phyloP scores from a whole-genome alignment of 2,329 filamentous ascomycete genomes.

The Cladosporium phlei region DNA sequence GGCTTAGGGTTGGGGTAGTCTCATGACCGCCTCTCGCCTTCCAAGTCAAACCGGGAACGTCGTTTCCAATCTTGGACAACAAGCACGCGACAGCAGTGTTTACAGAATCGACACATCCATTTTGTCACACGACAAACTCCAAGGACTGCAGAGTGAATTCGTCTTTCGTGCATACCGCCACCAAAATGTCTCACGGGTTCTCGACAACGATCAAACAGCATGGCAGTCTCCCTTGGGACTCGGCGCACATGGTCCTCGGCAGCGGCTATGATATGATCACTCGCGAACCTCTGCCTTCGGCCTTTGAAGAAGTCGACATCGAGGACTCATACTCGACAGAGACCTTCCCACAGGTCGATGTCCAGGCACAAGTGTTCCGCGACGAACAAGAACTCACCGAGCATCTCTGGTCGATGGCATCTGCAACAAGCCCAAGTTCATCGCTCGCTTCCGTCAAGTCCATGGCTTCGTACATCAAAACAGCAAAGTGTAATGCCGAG shows the following conservation, averaged over 20 bases:
- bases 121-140: too few species aligned
- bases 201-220: constrained; percentile 3
- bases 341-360: constrained; percentile 3
- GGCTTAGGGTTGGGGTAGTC: too few species aligned
- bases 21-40: too few species aligned
- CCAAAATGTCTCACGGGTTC: not conserved
- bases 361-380: constrained; percentile 2
- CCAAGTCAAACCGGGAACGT: too few species aligned
- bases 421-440: not conserved
- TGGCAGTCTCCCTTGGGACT: constrained; percentile 6
- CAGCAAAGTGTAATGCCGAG: not conserved
- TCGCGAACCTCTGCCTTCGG: constrained; percentile 1
- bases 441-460: not conserved
- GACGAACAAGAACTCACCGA: not conserved
- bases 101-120: too few species aligned
- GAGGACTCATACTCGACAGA: constrained; percentile 7
- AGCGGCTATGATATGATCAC: constrained; percentile 2
- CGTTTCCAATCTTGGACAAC: too few species aligned
- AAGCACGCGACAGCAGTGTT: too few species aligned
- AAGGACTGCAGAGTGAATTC: too few species aligned
- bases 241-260: constrained; percentile 1
- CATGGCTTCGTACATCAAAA: not conserved
- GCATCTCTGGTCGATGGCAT: not conserved
- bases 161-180: too few species aligned
- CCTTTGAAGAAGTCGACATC: constrained; percentile 5